phyloP scores from a whole-genome alignment of 2,329 filamentous ascomycete species.

The Microdochium bolleyi region DNA sequence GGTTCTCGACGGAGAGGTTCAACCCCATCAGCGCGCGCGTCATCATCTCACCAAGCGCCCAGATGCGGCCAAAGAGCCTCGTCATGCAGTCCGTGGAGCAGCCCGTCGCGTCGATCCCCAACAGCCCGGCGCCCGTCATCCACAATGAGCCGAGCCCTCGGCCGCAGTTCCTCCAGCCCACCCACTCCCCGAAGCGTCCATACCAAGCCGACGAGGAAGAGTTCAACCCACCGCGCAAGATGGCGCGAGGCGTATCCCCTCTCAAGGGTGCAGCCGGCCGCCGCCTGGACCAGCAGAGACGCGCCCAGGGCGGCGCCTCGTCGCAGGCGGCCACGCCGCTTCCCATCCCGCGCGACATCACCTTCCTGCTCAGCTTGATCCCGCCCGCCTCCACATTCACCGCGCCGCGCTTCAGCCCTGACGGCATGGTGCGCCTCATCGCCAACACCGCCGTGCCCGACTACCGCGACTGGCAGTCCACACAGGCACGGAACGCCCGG shows the following conservation, averaged over 20 bases:
- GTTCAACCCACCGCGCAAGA: conserved; percentile 70
- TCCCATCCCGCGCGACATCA: conserved; percentile 64
- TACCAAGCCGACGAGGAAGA: conserved; percentile 64
- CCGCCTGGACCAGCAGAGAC: conserved; percentile 70
- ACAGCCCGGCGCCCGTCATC: conserved; percentile 31
- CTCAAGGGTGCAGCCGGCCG: conserved; percentile 85
- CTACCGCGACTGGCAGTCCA: conserved; percentile 44
- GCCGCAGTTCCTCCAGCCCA: conserved; percentile 36
- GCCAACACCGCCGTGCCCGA: conserved; percentile 60
- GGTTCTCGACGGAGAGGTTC: conserved; percentile 67
- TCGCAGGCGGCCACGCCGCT: conserved; percentile 35
- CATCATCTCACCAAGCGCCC: conserved; percentile 72
- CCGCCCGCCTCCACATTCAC: conserved; percentile 67
- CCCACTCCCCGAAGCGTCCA: conserved; percentile 53
- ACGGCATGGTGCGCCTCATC: conserved; percentile 66
- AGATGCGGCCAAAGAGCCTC: conserved; percentile 57
- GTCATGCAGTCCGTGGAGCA: conserved; percentile 48
- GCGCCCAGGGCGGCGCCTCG: conserved; percentile 40
- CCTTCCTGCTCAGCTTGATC: conserved; percentile 62
- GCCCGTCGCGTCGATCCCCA: conserved; percentile 28
- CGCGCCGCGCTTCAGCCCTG: conserved; percentile 59
- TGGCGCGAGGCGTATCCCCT: conserved; percentile 83
- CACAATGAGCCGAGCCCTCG: conserved; percentile 32
- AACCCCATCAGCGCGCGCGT: conserved; percentile 76
- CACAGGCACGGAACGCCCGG: conserved; percentile 15